Conservation (phyloP, 192 early-diverging fungal species). For the Pilobolus umbonatus region DNA sequence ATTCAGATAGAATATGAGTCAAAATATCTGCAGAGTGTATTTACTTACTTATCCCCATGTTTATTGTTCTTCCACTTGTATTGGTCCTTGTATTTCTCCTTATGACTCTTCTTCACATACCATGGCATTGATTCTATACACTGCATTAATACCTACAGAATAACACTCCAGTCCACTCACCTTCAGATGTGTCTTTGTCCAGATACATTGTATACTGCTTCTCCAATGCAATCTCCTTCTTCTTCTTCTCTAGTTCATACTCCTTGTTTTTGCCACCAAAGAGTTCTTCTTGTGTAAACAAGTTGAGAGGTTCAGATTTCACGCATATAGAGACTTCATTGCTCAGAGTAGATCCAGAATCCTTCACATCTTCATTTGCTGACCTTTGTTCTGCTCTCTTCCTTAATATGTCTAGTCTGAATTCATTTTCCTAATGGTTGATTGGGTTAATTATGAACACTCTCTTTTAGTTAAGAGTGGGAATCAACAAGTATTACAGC, state of each 20-base stretch:
- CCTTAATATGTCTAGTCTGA: conserved; percentile 49
- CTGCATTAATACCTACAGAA: neutral
- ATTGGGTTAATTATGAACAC: no score
- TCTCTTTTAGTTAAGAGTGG: neutral
- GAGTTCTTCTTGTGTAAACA: neutral
- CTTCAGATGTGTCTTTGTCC: conserved; percentile 41
- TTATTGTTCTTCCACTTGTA: conserved; percentile 8
- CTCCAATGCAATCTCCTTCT: conserved; percentile 50
- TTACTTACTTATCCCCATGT: conserved; percentile 15
- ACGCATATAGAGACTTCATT: no score
- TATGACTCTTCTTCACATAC: conserved; percentile 17
- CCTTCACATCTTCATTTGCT: neutral
- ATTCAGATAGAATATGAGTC: neutral
- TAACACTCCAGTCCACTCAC: no score
- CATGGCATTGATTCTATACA: conserved; percentile 21
- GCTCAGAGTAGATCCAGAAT: no score
- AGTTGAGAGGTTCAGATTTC: neutral
- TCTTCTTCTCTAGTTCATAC: conserved; percentile 49
- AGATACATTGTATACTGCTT: conserved; percentile 62
- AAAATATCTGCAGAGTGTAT: neutral
- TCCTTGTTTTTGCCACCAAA: conserved; percentile 43
- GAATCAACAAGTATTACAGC: conserved; percentile 42
- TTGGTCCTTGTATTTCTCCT: conserved; percentile 19
- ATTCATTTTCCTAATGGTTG: conserved; percentile 51
- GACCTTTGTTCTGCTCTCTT: conserved; percentile 35